Evolutionary conservation across 352 stramenopile genomes (phyloP), one percentile per base, ranked within the genome.

Genomic region (Phytophthora pini): DNA sequence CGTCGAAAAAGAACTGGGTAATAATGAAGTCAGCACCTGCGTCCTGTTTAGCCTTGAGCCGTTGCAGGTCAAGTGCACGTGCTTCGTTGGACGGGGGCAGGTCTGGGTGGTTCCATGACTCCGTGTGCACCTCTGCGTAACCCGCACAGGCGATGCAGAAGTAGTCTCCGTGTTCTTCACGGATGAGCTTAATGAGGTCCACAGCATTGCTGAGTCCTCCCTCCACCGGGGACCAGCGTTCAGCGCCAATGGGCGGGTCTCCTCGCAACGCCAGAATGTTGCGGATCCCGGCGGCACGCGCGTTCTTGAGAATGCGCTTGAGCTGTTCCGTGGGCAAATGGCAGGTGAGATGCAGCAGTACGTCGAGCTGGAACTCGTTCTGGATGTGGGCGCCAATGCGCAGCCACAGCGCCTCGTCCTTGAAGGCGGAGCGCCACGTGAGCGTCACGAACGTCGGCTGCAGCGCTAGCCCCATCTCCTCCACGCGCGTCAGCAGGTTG

Each of bases 1-100:
- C 87, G 72, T 99, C 97, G 68, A 99, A 99, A 78, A 99, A 99
- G 92, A 99, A 99, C 89, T 99, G 97, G n/a, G 97, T 99, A 74
- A 99, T 98, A 73, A 99, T 98, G 27, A 99, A 98, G 68, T 99
- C 96, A 27, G 95, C 97, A 44, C 98, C 98, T 40, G 97, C 97
- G 74, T 99, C 97, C 61, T 93, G 83, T 65, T 98, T 99, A 31
- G 94, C 75, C 78, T 99, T 99, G 45, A 99, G 87, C 61, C 98
- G 99, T 59, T 90, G 82, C 74, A 99, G 91, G 77, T 99, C 97
- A 27, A 92, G 56, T 22, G 75, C 40, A 9, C 81, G 76, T n/a
- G 82, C 79, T 68, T 94, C 77, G 43, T 90, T 78, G 34, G 86
- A 94, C 51, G 87, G 87, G 44, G 85, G 87, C 54, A 94, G 59